Evolutionary conservation across 73 alveolate genomes (phyloP), one percentile per base, ranked within the genome.

Genomic region (Stentor roeselii): DNA sequence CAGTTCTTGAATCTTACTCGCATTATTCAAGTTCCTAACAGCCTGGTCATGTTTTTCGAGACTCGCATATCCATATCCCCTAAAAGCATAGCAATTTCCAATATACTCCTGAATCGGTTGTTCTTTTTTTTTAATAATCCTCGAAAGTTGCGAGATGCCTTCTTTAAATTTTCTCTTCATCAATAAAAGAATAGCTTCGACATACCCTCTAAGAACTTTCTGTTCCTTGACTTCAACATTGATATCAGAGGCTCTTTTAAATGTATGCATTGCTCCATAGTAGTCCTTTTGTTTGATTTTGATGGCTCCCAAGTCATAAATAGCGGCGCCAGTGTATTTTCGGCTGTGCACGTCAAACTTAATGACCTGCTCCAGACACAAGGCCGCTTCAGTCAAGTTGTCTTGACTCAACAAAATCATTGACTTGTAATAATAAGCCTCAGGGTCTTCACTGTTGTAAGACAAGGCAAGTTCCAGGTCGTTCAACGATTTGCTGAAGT

Each of bases 91-190:
- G 84, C 58, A 14, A 87, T 87, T 34, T 87, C 84, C 86, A 87
- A 61, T 42, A 87, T 82, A 82, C 83, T 87, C 37, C 86, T 83
- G 42, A 78, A 82, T 59, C 80, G 30, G 75, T 41, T 77, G 41
- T 60, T 83, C 1, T 36, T 61, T 67, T 58, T 58, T 58, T 2
- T 58, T 58, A 58, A 60, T 6, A 15, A 87, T 87, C 50, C 58
- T 60, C 60, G 75, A 27, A 42, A 87, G 84, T 30, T 78, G 75
- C 34, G 60, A 31, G 36, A 87, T 41, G 1, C 86, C 82, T 21
- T 87, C 92, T 40, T 87, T 36, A n/a, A 82, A 87, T 82, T 87
- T 87, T 37, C 92, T 35, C 61, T 87, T 87, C 92, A 87, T 87
- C 34, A 87, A 83, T 75, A 78, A 87, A 11, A 87, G 75, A 3